Conservation (phyloP, 2,329 filamentous ascomycete species). For the Thielaviopsis punctulata region DNA sequence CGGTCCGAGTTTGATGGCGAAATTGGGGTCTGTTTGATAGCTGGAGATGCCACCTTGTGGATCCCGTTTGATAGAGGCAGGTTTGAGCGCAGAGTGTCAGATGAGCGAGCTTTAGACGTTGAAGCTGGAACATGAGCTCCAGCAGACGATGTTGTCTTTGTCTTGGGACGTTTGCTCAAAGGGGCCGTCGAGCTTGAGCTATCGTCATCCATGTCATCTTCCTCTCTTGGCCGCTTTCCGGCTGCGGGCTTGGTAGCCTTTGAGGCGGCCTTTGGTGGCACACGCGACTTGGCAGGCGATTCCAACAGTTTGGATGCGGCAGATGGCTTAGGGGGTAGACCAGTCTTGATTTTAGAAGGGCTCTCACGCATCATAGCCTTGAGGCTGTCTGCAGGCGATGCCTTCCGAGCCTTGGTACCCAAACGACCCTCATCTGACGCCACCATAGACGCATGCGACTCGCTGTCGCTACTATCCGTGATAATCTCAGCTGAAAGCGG, state of each 20-base stretch:
- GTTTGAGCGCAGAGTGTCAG: background rate
- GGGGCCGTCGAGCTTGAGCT: background rate
- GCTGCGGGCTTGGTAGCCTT: background rate
- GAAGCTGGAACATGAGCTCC: background rate
- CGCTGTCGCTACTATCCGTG: slow-evolving; percentile 37
- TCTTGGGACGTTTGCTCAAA: slow-evolving; percentile 13
- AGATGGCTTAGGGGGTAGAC: background rate
- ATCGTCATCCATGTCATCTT: background rate
- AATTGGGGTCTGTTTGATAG: background rate
- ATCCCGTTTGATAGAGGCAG: background rate
- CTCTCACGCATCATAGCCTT: slow-evolving; percentile 6
- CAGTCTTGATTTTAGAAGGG: background rate
- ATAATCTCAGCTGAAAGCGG: slow-evolving; percentile 39
- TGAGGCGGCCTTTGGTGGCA: background rate
- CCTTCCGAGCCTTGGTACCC: slow-evolving; percentile 5
- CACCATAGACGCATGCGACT: slow-evolving; percentile 23
- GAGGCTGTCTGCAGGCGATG: background rate
- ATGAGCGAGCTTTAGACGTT: background rate
- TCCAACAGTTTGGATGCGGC: background rate
- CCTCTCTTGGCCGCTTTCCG: background rate
- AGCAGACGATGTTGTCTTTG: slow-evolving; percentile 11
- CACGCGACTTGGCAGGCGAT: background rate
- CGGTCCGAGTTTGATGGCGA: background rate
- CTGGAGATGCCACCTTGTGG: background rate
- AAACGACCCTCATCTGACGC: slow-evolving; percentile 4